Percentiles rank a stretch among this genome's conserved stretches.
phyloP scores from a whole-genome alignment of 257 asterid species.

The Plectranthus barbatus region DNA sequence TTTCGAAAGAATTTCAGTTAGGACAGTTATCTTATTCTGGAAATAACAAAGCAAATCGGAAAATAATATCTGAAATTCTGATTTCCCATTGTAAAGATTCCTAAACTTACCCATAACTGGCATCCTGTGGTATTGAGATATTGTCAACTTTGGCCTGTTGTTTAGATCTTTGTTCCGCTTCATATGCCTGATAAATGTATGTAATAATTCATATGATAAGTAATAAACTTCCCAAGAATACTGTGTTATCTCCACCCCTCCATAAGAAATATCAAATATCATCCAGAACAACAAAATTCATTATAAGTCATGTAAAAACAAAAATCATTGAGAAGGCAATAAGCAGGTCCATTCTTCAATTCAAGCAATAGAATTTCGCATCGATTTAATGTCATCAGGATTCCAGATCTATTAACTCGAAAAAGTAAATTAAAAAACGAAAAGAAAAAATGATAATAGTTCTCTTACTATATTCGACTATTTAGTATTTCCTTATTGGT shows the following conservation, averaged over 20 bases:
- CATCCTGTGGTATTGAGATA: conserved; percentile 56
- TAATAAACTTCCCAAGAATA: not conserved
- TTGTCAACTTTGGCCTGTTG: conserved; percentile 56
- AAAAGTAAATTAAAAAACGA: not conserved
- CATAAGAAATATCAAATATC: not conserved
- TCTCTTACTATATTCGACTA: not conserved
- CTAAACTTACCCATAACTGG: conserved; percentile 74
- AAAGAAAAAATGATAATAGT: not conserved
- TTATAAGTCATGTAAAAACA: not conserved
- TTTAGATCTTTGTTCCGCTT: conserved; percentile 72
- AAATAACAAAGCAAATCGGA: not conserved
- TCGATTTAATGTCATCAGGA: not conserved
- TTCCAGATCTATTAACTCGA: not conserved
- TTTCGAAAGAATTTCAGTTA: not conserved
- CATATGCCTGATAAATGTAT: conserved; percentile 57
- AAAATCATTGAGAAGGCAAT: not conserved
- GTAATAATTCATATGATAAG: not conserved
- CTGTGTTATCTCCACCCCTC: not conserved
- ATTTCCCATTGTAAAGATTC: not conserved
- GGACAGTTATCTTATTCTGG: not conserved
- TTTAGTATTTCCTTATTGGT: not conserved
- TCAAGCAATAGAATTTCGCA: not conserved
- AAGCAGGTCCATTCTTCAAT: not conserved
- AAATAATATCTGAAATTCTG: not conserved
- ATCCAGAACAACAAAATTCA: not conserved